Evolutionary conservation across 441 rosid genomes (phyloP).

Genomic region (Gossypium laxum): DNA sequence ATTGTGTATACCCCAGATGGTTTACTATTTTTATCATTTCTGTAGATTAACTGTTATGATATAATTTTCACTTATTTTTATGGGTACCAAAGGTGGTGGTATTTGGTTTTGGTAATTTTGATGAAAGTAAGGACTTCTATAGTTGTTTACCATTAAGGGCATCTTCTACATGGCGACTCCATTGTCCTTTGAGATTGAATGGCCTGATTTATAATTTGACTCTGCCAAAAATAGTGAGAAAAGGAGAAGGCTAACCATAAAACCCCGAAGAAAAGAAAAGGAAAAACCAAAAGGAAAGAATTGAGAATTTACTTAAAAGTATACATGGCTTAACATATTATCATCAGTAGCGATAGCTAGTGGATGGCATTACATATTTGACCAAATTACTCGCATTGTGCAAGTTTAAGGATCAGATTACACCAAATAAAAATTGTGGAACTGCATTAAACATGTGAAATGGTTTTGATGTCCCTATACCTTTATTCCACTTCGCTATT

Average conservation of each 20-base stretch:
- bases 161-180: background rate
- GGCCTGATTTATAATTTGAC: background rate
- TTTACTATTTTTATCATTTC: background rate
- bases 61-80: background rate
- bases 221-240: background rate
- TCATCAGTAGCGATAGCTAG: background rate
- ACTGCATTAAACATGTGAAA: conserved; percentile 3
- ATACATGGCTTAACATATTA: background rate
- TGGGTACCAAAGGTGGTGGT: background rate
- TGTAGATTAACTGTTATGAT: background rate
- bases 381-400: background rate
- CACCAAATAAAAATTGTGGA: conserved; percentile 5
- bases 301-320: background rate
- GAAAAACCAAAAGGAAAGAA: background rate
- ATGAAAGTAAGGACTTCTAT: background rate
- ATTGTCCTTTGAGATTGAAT: background rate
- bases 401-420: background rate
- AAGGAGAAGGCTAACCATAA: background rate
- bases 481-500: background rate
- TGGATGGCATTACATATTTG: background rate
- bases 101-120: background rate
- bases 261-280: background rate
- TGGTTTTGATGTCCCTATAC: background rate
- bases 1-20: background rate
- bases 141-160: background rate